Percentiles rank a stretch among this genome's conserved stretches.
These are phyloP conservation scores for Calycina herbarum DNA, from an alignment of 2,329 filamentous ascomycete genomes.

Conservation along the genomic window DNA sequence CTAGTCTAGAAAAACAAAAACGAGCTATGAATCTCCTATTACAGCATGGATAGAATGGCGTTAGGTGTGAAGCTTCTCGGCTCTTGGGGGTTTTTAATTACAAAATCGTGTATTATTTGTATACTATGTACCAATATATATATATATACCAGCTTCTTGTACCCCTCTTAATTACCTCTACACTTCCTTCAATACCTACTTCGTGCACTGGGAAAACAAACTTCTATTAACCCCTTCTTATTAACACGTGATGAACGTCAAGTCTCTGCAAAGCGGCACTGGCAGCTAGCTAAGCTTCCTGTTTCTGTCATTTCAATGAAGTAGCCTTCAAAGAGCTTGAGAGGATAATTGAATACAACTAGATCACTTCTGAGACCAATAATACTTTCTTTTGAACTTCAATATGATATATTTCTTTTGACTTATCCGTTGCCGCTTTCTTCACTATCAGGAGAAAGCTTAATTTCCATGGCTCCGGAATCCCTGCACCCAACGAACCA, in stretches of 20 bases:
- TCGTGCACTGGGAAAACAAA: no score
- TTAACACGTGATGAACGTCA: no score
- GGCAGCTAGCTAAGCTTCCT: no score
- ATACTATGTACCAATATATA: not conserved
- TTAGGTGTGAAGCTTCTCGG: conserved; percentile 6
- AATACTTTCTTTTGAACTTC: no score
- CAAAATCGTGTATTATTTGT: not conserved
- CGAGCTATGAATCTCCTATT: not conserved
- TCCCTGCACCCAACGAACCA: conserved; percentile 2
- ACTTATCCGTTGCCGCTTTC: conserved; percentile 3
- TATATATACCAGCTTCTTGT: not conserved
- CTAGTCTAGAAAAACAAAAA: not conserved
- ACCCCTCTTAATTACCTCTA: not conserved
- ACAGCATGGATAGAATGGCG: conserved; percentile 6
- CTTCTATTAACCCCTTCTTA: no score
- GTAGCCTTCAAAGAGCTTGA: no score
- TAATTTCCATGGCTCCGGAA: not conserved
- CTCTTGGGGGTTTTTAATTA: not conserved
- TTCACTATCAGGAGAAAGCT: not conserved
- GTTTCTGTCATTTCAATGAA: no score
- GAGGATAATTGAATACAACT: no score
- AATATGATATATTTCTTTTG: not conserved
- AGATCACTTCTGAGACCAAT: no score
- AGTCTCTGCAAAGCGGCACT: no score
- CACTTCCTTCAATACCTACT: not conserved